Base-by-base conservation (phyloP, 2,329 filamentous ascomycete species). In the Claviceps lovelessii region DNA sequence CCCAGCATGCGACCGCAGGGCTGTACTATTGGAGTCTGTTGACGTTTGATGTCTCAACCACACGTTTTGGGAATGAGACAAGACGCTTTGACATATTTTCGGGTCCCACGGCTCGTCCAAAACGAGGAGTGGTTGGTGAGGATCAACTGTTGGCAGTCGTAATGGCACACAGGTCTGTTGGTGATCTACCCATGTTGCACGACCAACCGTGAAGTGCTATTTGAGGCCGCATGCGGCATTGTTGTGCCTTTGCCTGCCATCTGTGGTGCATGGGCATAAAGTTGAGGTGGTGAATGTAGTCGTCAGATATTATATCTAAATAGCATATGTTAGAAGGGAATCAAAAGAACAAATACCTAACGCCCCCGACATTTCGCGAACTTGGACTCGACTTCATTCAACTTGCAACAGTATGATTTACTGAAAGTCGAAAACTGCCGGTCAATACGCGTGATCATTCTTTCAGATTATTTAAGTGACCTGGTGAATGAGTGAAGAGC, bases 221-320 rank as follows among this genome's bases (percentile, higher is more conserved):
- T 62, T 57, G 58, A 59, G 51, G 55, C 56, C 55, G 58, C 48
- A 60, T 59, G 57, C 53, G 59, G 59, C 60, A 56, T 28, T 46
- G 49, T 37, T 44, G 19, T 45, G 8, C 48, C 42, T 51, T 47
- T 57, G 37, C 28, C 28, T 49, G 42, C 44, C n/a, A 23, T 41
- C 28, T 53, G 48, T 42, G 29, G 47, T 47, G 45, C 46, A 48
- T 49, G 31, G 33, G 11, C 23, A 15, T 28, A 5, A 42, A 42
- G 7, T 35, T 44, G 42, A 37, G 10, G 23, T 49, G 23, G 37
- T 51, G 39, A 41, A 42, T 48, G 37, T 29, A 42, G 28, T 54
- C 35, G 4, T 33, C 37, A 15, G 10, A 44, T 8, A 23, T 29
- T 23, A 49, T 50, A 54, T 53, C 17, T 48, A 59, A 55, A 56